Base-by-base conservation (phyloP, 371 early-diverging fungal species). In the Capniomyces stellatus region DNA sequence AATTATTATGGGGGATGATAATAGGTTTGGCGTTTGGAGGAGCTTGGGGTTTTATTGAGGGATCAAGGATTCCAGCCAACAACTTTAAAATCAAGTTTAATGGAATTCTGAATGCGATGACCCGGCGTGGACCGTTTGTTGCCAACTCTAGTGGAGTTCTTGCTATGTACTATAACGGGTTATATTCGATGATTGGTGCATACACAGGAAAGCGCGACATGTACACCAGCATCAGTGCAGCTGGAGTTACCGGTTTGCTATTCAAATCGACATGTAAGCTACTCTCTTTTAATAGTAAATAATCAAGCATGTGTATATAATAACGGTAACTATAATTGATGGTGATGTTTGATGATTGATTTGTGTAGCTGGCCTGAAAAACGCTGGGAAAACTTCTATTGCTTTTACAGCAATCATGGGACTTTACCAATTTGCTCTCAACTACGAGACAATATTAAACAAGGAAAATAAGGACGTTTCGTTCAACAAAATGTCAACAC, bases 51-150 rank as follows among this genome's bases (percentile, higher is more conserved):
- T 65, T 87, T 62, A 69, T 76, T 28, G 85, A 85, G 63, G 89
- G 88, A 61, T 61, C 82, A 47, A 76, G 74, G 29, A 71, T 71
- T 57, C 79, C 82, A 24, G 67, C 72, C 44, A 67, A 74, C 22
- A 82, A 76, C 54, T 70, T 79, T 57, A 85, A 80, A 71, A 74
- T 89, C 44, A 78, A 85, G 46, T 65, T 87, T 42, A 89, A 89
- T 69, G 79, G 84, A 40, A 76, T 89, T 18, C 73, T 89, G 50
- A 89, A 89, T 71, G 73, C 78, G 23, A 78, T 81, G 63, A 89
- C 89, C 3, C 77, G 86, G 52, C 79, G 89, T 52, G 89, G 89
- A 15, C 89, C 89, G 23, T 87, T 85, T 58, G 64, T 87, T 46
- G 89, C 81, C 56, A 89, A 89, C 71, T 81, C 87, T 24, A 70